phyloP scores from a whole-genome alignment of 345 rosid species.

The Gossypium australe region DNA sequence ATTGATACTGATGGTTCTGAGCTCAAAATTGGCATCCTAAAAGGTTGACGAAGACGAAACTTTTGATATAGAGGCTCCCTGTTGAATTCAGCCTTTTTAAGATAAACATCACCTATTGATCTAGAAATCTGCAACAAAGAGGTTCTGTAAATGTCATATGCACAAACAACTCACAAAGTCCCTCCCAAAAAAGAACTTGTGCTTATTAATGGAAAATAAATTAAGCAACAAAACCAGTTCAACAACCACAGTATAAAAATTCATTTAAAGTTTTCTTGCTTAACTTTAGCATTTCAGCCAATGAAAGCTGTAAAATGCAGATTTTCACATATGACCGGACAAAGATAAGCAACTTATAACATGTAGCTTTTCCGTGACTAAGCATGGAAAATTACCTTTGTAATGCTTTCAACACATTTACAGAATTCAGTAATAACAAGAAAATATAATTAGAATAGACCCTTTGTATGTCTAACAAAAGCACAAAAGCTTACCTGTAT shows the following conservation, averaged over 20 bases:
- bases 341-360: too few species aligned
- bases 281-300: neutral
- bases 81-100: constrained; percentile 84
- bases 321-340: too few species aligned
- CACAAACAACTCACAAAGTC: neutral
- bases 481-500: constrained; percentile 56
- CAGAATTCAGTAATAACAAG: neutral
- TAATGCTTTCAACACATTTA: too few species aligned
- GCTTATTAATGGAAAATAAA: neutral
- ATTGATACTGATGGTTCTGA: constrained; percentile 71
- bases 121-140: constrained; percentile 62
- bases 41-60: constrained; percentile 78
- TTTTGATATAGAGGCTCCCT: constrained; percentile 80
- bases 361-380: too few species aligned
- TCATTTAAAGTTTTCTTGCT: neutral
- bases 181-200: neutral
- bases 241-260: neutral
- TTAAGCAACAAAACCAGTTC: neutral
- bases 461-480: neutral
- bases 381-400: too few species aligned
- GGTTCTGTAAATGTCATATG: neutral
- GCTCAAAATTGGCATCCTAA: constrained; percentile 78
- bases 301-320: too few species aligned
- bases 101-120: constrained; percentile 87
- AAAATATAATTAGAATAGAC: too few species aligned